A percentile compares a stretch with the other conserved stretches of the same genome.
phyloP scores from a whole-genome alignment of 352 stramenopile genomes.

The Pseudoperonospora humuli region DNA sequence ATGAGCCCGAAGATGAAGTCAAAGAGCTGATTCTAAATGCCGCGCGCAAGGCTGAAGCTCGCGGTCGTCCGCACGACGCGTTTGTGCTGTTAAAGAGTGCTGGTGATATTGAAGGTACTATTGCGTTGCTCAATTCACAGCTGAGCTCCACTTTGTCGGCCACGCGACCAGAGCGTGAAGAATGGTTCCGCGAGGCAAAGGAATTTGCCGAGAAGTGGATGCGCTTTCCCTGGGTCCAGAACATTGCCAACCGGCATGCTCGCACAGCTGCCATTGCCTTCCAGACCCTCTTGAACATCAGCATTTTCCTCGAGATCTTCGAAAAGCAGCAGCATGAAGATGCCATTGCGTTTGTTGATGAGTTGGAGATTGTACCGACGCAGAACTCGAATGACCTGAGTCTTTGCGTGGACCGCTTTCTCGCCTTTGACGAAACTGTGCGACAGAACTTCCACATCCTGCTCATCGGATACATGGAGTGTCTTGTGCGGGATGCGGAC shows the following conservation, averaged over 20 bases:
- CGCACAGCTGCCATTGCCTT: slow-evolving; percentile 65
- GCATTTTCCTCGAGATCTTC: slow-evolving; percentile 80
- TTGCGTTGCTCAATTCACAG: slow-evolving; percentile 69
- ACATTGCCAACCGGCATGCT: slow-evolving; percentile 62
- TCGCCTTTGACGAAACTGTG: slow-evolving; percentile 71
- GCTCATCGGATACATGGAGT: slow-evolving; percentile 83
- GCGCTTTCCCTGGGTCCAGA: slow-evolving; percentile 76
- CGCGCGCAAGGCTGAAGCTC: slow-evolving; percentile 65
- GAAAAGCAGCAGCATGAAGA: slow-evolving; percentile 79
- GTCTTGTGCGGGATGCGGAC: slow-evolving; percentile 75
- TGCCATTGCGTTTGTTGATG: slow-evolving; percentile 77
- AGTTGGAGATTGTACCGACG: slow-evolving; percentile 62
- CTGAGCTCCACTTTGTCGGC: slow-evolving; percentile 55
- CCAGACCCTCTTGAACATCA: slow-evolving; percentile 82
- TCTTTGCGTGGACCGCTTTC: slow-evolving; percentile 76
- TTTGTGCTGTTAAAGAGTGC: slow-evolving; percentile 74
- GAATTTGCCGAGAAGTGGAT: slow-evolving; percentile 85
- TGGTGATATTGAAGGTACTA: slow-evolving; percentile 65
- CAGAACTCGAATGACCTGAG: slow-evolving; percentile 50
- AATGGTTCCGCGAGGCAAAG: slow-evolving; percentile 77
- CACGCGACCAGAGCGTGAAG: slow-evolving; percentile 51
- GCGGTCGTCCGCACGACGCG: slow-evolving; percentile 60
- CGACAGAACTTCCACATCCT: slow-evolving; percentile 82
- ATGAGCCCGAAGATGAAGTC: slow-evolving; percentile 67
- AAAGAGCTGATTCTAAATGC: slow-evolving; percentile 67